Base-by-base conservation (phyloP, 2,329 filamentous ascomycete species). In the Nannizzia gypsea region DNA sequence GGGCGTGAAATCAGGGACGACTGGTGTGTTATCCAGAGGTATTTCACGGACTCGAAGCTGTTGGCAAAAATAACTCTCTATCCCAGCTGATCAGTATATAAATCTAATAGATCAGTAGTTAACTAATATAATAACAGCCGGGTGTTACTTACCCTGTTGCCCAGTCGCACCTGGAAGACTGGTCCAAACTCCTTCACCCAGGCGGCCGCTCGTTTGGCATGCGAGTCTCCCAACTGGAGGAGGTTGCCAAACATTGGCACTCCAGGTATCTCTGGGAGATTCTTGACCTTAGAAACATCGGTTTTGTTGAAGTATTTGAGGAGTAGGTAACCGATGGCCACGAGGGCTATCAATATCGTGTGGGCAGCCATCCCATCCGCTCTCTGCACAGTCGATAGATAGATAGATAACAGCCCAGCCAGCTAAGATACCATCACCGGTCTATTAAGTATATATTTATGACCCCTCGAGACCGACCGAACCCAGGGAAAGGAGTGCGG, bases 31-130 rank as follows among this genome's bases (percentile, higher is more conserved):
- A 90, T 87, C 85, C 88, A 91, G 22, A 92, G 77, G 64, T 76
- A 78, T 59, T 82, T 83, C 36, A 91, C 87, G 0, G 86, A 82
- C 20, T 89, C 85, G 67, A 89, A 91, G 1, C 82, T 85, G 66
- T 92, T 92, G 63, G 87, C 88, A 67, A 90, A 90, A 34, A 92
- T 78, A 62, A 91, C 85, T 61, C 87, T 80, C 77, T 85, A 62
- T 31, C n/a, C 3, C 26, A 13, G 20, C 11, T 38, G 6, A 36
- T 59, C 36, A 54, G 22, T 55, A 13, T 11, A 36, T 13, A 11
- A 36, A 4, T 58, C n/a, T 26, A n/a, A 24, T n/a, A n/a, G 46
- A 13, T 36, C 22, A 26, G 6, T 54, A n/a, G n/a, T n/a, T n/a
- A n/a, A n/a, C n/a, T n/a, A n/a, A n/a, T n/a, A n/a, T n/a, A n/a